These are phyloP conservation scores for Chaetomium globosum DNA, from an alignment of 2,329 filamentous ascomycete species.

Conservation along the genomic window DNA sequence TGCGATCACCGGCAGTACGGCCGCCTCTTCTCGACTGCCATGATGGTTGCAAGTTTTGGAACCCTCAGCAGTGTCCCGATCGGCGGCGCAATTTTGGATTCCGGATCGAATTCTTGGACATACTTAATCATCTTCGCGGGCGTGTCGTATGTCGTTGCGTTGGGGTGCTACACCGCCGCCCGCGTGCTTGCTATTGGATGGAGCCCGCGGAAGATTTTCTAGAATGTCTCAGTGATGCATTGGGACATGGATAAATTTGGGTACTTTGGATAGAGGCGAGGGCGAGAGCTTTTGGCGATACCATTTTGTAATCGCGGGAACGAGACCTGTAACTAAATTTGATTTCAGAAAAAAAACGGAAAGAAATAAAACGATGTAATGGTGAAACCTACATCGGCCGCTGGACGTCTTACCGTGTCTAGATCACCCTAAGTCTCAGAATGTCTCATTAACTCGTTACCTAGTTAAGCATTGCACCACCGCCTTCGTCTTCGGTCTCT, in stretches of 20 bases:
- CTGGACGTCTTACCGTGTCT: neutral
- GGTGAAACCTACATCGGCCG: neutral
- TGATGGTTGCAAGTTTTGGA: slow-evolving; percentile 76
- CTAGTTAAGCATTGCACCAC: neutral
- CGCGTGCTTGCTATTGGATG: slow-evolving; percentile 46
- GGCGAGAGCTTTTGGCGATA: neutral
- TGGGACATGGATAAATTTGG: neutral
- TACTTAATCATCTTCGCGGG: slow-evolving; percentile 47
- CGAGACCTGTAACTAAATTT: neutral
- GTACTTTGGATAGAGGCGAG: neutral
- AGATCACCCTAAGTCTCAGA: neutral
- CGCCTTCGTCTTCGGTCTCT: neutral
- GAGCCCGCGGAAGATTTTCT: slow-evolving; percentile 39
- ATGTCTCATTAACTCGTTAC: neutral
- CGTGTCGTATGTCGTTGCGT: slow-evolving; percentile 41
- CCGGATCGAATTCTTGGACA: slow-evolving; percentile 43
- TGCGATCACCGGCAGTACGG: slow-evolving; percentile 70
- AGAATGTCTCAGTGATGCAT: neutral
- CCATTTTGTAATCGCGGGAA: neutral
- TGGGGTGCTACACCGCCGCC: slow-evolving; percentile 42
- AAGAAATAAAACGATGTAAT: neutral
- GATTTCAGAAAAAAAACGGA: neutral
- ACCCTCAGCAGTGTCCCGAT: slow-evolving; percentile 54
- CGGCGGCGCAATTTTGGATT: slow-evolving; percentile 46
- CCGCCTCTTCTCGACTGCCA: slow-evolving; percentile 73